phyloP scores from a whole-genome alignment of 164 flowering plant species.

The Brasenia schreberi region DNA sequence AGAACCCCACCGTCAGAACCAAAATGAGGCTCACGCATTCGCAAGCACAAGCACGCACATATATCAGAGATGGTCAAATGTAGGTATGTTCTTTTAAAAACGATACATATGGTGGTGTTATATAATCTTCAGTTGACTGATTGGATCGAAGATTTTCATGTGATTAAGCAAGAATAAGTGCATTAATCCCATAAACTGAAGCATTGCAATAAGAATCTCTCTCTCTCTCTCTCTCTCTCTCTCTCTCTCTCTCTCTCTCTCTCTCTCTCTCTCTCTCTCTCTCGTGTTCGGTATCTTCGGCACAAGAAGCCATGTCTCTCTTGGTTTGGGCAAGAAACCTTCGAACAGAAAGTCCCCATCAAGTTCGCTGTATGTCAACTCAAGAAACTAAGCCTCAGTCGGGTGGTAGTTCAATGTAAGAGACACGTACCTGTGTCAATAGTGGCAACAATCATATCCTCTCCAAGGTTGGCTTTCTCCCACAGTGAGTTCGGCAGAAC shows the following conservation, averaged over 20 bases:
- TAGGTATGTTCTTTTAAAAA: too few relatives aligned
- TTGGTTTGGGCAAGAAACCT: not conserved
- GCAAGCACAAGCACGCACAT: too few relatives aligned
- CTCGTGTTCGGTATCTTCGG: too few relatives aligned
- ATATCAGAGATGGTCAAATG: too few relatives aligned
- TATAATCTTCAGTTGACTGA: not conserved
- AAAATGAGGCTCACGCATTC: not conserved
- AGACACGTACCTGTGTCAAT: slow-evolving; percentile 20
- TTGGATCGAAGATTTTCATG: not conserved
- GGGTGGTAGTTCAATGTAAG: too few relatives aligned
- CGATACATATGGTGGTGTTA: not conserved
- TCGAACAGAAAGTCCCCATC: not conserved
- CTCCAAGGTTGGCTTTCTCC: slow-evolving; percentile 21
- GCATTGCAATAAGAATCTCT: too few relatives aligned
- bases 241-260: too few relatives aligned
- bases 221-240: too few relatives aligned
- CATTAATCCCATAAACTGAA: too few relatives aligned
- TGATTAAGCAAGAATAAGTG: not conserved
- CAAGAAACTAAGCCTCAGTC: too few relatives aligned
- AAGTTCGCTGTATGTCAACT: not conserved
- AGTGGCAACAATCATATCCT: slow-evolving; percentile 26
- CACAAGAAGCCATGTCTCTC: not conserved
- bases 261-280: too few relatives aligned
- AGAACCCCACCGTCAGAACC: not conserved
- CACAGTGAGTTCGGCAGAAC: slow-evolving; percentile 16